Evolutionary conservation across 371 early-diverging fungal species (phyloP).

Genomic region (Neoconidiobolus thromboides): DNA sequence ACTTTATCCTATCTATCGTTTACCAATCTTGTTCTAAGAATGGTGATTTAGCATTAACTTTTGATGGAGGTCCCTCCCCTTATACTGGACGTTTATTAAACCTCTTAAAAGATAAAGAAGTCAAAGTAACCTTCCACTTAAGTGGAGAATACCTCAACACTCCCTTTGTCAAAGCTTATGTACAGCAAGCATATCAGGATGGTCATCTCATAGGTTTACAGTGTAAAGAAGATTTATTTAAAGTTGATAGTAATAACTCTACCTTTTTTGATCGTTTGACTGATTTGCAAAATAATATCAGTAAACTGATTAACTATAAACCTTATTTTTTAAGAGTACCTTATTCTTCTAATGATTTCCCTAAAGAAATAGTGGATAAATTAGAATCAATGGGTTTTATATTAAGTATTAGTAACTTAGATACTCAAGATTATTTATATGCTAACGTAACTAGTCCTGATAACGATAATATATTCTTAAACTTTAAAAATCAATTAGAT

Average conservation of each 20-base stretch:
- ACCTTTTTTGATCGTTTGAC: background rate
- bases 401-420: background rate
- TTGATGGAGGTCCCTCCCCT: conserved; percentile 3
- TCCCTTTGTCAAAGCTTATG: conserved; percentile 5
- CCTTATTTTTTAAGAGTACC: conserved; percentile 1
- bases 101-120: background rate
- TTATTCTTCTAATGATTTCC: background rate
- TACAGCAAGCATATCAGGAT: conserved; percentile 3
- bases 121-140: conserved; percentile 4
- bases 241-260: background rate
- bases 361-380: conserved; percentile 1
- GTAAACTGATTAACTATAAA: background rate
- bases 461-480: background rate
- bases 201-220: background rate
- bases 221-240: background rate
- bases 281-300: background rate
- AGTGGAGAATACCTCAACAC: conserved; percentile 1
- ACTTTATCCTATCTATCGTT: background rate
- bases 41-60: conserved; percentile 3
- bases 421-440: conserved; percentile 3
- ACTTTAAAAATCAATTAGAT: background rate
- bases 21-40: background rate
- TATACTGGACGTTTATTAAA: conserved; percentile 4
- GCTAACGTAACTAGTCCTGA: background rate
- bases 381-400: conserved; percentile 1